Evolutionary conservation across 345 rosid species (phyloP).

Genomic region (Brassica napus): Da-Ae NC_063440.1:10475001-10475500

Average conservation of each 20-base stretch:
- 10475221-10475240: no score
- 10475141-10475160: neutral
- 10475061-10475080: neutral
- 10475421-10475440: slow-evolving; percentile 17
- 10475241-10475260: no score
- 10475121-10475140: neutral
- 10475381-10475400: slow-evolving; percentile 13
- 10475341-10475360: no score
- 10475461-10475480: slow-evolving; percentile 16
- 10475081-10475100: neutral
- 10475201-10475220: no score
- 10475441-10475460: slow-evolving; percentile 24
- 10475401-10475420: slow-evolving; percentile 28
- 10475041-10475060: no score
- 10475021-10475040: no score
- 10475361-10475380: neutral
- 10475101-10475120: slow-evolving; percentile 7
- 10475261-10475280: no score
- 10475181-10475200: no score
- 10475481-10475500: slow-evolving; percentile 1
- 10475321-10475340: neutral
- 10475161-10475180: neutral
- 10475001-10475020: no score
- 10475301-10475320: neutral
- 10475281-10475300: neutral